A percentile compares a stretch with the other conserved stretches of the same genome.
Conservation (phyloP, 345 rosid genomes). For the Moricandia arvensis region DNA sequence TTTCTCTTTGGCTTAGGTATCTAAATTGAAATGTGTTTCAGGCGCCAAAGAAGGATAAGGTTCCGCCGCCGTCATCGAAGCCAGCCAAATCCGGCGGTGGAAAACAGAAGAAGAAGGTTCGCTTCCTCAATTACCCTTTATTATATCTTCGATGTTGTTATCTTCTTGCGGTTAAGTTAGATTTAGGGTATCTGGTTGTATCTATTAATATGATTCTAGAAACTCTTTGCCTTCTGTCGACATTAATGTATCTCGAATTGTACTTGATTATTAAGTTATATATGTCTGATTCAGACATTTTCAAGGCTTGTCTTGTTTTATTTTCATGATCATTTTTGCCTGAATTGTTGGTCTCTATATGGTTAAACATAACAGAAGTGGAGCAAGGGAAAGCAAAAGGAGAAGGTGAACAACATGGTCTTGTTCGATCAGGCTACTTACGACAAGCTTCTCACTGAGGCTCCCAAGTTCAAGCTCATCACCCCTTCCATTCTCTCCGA, state of each 20-base stretch:
- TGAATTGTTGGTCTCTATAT: background rate
- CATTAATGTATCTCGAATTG: background rate
- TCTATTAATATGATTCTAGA: background rate
- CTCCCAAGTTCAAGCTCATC: constrained; percentile 38
- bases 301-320: background rate
- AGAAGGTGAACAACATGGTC: constrained; percentile 86
- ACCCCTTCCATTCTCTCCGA: constrained; percentile 65
- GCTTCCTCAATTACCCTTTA: background rate
- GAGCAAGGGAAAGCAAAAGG: constrained; percentile 74
- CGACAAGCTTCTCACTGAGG: constrained; percentile 74
- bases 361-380: constrained; percentile 34
- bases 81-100: constrained; percentile 59
- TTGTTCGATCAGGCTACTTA: constrained; percentile 79
- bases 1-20: background rate
- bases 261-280: background rate
- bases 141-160: background rate
- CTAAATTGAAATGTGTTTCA: constrained; percentile 5
- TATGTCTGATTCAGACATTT: background rate
- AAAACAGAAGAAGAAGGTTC: constrained; percentile 52
- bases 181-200: background rate
- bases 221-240: background rate
- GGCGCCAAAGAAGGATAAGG: constrained; percentile 60
- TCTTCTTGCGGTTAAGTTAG: background rate
- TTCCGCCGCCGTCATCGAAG: constrained; percentile 52
- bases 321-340: background rate